Evolutionary conservation across 805 yeast genomes (phyloP), one percentile per base, ranked within the genome.

Genomic region (Suhomyces sp.): DNA sequence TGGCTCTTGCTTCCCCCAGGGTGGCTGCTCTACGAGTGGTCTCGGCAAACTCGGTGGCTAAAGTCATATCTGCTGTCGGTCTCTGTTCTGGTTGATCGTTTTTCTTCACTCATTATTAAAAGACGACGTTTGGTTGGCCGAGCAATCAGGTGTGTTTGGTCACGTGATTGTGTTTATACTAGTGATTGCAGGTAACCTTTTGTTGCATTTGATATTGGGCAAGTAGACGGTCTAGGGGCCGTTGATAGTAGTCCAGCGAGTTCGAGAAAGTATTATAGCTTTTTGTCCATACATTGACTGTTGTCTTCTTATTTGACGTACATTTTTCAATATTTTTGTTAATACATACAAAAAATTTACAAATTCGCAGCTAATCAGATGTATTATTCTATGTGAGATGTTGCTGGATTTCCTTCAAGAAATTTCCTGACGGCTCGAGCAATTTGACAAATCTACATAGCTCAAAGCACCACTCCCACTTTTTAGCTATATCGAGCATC

Each of bases 1-100:
- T 78, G 57, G 66, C 65, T 59, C 85, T 76, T 75, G 89, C 78
- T 52, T 87, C 92, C 1, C 80, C 76, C 47, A 78, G 76, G 46
- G 84, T 74, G 55, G 80, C 78, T 53, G 89, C 80, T 63, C 85
- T 82, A 66, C 83, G 84, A 26, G 94, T 85, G 41, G 93, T 81
- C 71, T 86, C 89, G 13, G 96, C 96, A 72, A 87, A 87, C 55
- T 89, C 90, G 9, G 96, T 89, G 26, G 96, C 85, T 46, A 82
- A 72, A 22, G 92, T 88, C 80, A 76, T 76, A 27, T 26, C 59
- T 49, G 45, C 22, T 47, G 46, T 49, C 38, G 17, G 47, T 41
- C 15, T 26, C 46, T 36, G 15, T 44, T 23, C 33, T 15, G 13
- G 38, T 41, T 45, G 46, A 22, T 46, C 42, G 45, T 44, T 45